Base-by-base conservation (phyloP, 768 basidiomycete species). In the Saitozyma podzolica region DNA sequence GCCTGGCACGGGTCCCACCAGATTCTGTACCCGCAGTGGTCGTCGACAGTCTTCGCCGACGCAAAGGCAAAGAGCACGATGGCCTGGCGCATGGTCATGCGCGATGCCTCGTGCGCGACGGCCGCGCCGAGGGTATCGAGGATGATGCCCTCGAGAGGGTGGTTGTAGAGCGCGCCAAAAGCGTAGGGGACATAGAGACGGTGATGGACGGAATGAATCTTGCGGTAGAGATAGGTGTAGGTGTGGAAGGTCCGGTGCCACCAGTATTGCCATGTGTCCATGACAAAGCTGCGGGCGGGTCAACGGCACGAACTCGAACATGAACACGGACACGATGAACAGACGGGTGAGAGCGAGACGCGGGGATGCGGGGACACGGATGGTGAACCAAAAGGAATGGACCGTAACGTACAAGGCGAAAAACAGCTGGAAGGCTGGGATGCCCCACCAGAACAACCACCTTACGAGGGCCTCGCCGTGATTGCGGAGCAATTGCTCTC, bases 191-290 rank as follows among this genome's bases (percentile, higher is more conserved):
- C 92, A 77, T 98, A 95, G 8, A 99, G 86, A 9, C 92, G 85
- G 78, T 99, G 96, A 80, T 99, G 96, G 80, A 89, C 88, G 0
- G 91, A 92, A 79, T 99, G 96, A 66, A 97, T 83, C 57, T 90
- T 86, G 67, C 87, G 89, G 82, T 95, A 99, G 40, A 98, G 83
- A 80, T 85, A 97, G 68, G 87, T 89, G 83, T 91, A 91, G 70
- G 85, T 81, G 81, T 98, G 96, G 88, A 96, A 91, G 49, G 82
- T 80, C 45, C 95, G 91, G 77, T 99, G 96, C 17, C 92, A 83
- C 81, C 94, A 93, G 80, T 98, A 99, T 79, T 99, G 94, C 92
- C 92, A 97, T 40, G 93, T 93, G 81, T 99, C 96, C 69, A 98
- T 88, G 62, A 93, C 75, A 79, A 96, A 90, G 83, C 96, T 95